These are phyloP conservation scores for Rhododendron henanense DNA, from an alignment of 148 eudicot species.

Conservation along the genomic window DNA sequence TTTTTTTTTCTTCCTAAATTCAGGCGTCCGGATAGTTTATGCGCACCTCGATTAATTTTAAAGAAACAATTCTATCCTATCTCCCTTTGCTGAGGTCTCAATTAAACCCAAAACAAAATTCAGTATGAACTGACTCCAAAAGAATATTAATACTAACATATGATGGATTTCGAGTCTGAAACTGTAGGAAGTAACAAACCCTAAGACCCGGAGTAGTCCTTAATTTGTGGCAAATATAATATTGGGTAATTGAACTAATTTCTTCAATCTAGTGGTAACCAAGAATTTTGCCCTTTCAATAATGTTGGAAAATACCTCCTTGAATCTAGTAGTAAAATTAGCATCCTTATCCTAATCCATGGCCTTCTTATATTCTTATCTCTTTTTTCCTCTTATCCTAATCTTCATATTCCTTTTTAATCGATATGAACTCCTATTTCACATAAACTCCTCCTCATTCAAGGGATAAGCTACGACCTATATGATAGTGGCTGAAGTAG, in stretches of 20 bases:
- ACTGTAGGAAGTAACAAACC: not conserved
- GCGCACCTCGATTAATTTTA: not conserved
- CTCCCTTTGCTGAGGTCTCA: not conserved
- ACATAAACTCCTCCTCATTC: no score
- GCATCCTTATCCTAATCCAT: not conserved
- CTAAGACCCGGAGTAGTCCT: no score
- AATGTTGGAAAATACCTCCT: not conserved
- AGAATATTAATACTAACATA: not conserved
- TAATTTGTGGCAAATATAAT: not conserved
- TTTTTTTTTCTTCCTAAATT: no score
- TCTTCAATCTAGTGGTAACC: not conserved
- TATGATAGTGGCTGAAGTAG: not conserved
- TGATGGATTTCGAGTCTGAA: not conserved
- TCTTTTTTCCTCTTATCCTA: not conserved
- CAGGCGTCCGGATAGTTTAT: not conserved
- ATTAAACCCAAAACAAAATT: not conserved
- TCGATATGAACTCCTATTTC: not conserved
- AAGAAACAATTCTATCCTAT: no score
- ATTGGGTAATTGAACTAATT: not conserved
- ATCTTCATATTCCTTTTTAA: no score
- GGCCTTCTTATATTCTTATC: not conserved
- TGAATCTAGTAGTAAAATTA: not conserved
- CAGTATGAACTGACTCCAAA: not conserved
- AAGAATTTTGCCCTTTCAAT: not conserved
- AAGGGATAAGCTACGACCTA: not conserved